These are phyloP conservation scores for Monosiga brevicollis DNA, from an alignment of 78 protist species.

Conservation along the genomic window DNA sequence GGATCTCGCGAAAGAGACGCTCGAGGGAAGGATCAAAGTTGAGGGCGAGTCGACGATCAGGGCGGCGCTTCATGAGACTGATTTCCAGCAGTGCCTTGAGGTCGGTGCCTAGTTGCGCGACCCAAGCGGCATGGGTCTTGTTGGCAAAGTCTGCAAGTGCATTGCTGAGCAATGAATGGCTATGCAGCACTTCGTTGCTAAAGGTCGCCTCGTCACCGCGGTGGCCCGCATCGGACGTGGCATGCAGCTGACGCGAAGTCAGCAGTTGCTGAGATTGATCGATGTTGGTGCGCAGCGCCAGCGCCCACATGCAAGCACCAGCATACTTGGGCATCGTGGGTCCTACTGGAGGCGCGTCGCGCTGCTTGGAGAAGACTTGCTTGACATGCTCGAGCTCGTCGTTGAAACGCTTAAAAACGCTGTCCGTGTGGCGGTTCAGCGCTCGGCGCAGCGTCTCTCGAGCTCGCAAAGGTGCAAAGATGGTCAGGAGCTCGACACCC, in stretches of 20 bases:
- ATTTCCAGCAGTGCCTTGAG: neutral
- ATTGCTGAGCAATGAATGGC: neutral
- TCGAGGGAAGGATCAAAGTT: slow-evolving; percentile 44
- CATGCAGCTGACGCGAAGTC: too few relatives aligned
- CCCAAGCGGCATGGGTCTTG: slow-evolving; percentile 14
- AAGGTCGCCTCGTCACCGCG: neutral
- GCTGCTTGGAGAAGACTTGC: slow-evolving; percentile 25
- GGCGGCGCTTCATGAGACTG: slow-evolving; percentile 7
- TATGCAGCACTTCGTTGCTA: slow-evolving; percentile 3
- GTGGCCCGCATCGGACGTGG: neutral
- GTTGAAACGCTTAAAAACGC: slow-evolving; percentile 8
- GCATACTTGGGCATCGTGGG: slow-evolving; percentile 33
- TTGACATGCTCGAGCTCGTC: slow-evolving; percentile 12
- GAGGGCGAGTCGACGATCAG: slow-evolving; percentile 2
- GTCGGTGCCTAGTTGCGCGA: neutral
- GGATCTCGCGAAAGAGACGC: slow-evolving; percentile 43
- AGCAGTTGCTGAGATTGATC: too few relatives aligned
- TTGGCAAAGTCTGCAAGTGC: slow-evolving; percentile 42
- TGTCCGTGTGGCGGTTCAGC: slow-evolving; percentile 14
- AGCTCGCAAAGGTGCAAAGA: slow-evolving; percentile 43
- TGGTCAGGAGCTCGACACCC: slow-evolving; percentile 48
- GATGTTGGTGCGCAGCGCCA: slow-evolving; percentile 6
- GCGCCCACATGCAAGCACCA: slow-evolving; percentile 67
- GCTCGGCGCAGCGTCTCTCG: slow-evolving; percentile 47
- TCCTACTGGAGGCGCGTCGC: slow-evolving; percentile 37